These are phyloP conservation scores for Lachnellula occidentalis DNA, from an alignment of 2,329 filamentous ascomycete genomes.

Conservation along the genomic window DNA sequence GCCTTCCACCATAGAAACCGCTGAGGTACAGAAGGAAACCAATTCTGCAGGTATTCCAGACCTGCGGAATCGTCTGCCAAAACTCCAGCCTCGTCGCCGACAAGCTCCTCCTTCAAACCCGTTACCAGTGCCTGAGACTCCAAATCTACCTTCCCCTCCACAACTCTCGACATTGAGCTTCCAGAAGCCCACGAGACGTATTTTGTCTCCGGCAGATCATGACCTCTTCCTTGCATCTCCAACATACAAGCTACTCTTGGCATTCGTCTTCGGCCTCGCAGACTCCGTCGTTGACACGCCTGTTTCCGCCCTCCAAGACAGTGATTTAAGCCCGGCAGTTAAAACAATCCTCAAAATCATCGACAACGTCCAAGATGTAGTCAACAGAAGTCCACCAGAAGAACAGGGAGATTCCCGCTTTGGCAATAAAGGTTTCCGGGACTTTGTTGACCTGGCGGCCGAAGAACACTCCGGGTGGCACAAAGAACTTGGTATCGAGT, in stretches of 20 bases:
- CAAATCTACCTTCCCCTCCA: constrained; percentile 63
- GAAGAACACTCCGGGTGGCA: constrained; percentile 57
- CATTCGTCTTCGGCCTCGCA: constrained; percentile 82
- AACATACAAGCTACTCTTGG: constrained; percentile 68
- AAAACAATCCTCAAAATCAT: constrained; percentile 64
- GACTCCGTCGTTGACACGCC: constrained; percentile 71
- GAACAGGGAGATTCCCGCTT: constrained; percentile 88
- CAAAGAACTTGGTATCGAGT: constrained; percentile 47
- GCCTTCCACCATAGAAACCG: constrained; percentile 22
- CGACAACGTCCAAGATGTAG: constrained; percentile 59
- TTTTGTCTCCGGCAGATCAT: constrained; percentile 76
- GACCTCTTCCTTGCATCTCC: constrained; percentile 72
- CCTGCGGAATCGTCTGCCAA: constrained; percentile 56
- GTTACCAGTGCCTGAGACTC: constrained; percentile 68
- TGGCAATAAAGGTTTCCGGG: constrained; percentile 86
- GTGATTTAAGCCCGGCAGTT: constrained; percentile 53
- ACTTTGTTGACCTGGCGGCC: constrained; percentile 66
- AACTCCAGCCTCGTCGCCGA: constrained; percentile 59
- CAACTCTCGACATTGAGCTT: constrained; percentile 56
- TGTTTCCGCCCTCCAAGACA: constrained; percentile 55
- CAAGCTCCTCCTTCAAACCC: constrained; percentile 47
- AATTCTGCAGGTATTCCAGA: constrained; percentile 36
- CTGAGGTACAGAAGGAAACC: constrained; percentile 3
- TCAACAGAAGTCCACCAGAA: constrained; percentile 68
- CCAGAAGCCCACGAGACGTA: constrained; percentile 66